phyloP scores from a whole-genome alignment of 2,329 filamentous ascomycete genomes.

The Diaporthe vexans region DNA sequence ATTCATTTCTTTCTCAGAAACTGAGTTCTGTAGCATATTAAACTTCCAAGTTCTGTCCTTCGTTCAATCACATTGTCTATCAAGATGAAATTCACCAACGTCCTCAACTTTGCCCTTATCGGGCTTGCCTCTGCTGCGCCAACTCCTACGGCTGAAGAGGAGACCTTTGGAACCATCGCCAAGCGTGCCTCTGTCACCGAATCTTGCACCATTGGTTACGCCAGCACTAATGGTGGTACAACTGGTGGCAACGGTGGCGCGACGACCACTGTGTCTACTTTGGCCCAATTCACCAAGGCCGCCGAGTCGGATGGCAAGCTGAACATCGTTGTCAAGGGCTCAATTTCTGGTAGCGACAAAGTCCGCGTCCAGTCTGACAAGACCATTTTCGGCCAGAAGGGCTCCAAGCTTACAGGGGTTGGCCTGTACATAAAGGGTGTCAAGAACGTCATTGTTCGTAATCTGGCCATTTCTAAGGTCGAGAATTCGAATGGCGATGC shows the following conservation, averaged over 20 bases:
- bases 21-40: not conserved
- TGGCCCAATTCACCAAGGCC: slow-evolving; percentile 59
- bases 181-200: slow-evolving; percentile 45
- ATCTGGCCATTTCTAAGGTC: slow-evolving; percentile 58
- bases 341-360: slow-evolving; percentile 54
- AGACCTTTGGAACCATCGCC: slow-evolving; percentile 38
- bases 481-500: slow-evolving; percentile 56
- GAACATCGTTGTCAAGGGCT: slow-evolving; percentile 54
- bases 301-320: slow-evolving; percentile 55
- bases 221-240: slow-evolving; percentile 62
- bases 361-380: slow-evolving; percentile 60
- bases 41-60: not conserved
- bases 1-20: not conserved
- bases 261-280: slow-evolving; percentile 62
- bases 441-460: slow-evolving; percentile 62
- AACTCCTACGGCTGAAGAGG: slow-evolving; percentile 41
- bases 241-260: slow-evolving; percentile 63
- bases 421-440: slow-evolving; percentile 58
- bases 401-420: slow-evolving; percentile 48
- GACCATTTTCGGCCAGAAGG: slow-evolving; percentile 55
- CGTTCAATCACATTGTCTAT: not conserved
- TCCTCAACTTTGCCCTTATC: not conserved
- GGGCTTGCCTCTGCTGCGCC: slow-evolving; percentile 33
- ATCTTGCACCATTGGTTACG: slow-evolving; percentile 56
- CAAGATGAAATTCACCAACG: not conserved